Base-by-base conservation (phyloP, 1,284 basidiomycete species). In the Boletus sp. region DNA sequence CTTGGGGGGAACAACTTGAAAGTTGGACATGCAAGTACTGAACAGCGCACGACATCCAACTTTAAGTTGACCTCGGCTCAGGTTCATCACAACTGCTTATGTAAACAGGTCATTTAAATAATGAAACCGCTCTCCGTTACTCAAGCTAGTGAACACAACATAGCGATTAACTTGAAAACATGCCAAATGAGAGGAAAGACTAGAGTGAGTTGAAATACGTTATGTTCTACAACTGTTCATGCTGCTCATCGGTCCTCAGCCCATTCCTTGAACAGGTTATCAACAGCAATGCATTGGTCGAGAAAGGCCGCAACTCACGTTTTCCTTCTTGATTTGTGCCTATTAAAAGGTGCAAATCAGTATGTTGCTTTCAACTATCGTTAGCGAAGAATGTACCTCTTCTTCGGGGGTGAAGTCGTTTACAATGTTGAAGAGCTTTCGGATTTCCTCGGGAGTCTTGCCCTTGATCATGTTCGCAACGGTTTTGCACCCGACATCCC, bases 391-490 rank as follows among this genome's bases (percentile, higher is more conserved):
- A 75, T 80, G 49, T 62, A 91, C 90, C 87, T 99, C 97, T 76
- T 99, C 97, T 74, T 99, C 97, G 33, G 96, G 95, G 3, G 96
- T 98, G 73, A 99, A 99, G 78, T 99, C 97, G 75, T 98, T 97
- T 57, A 94, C 91, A 63, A 96, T 96, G 83, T 98, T 97, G 84
- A 97, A 96, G 49, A 96, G 84, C 73, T 96, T 96, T 62, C 94
- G 91, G 68, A 96, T 96, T 77, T 97, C 95, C 73, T 96, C 92
- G 18, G 94, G 93, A 9, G 93, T 94, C 84, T 97, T 97, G 45
- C 95, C 95, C 80, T 97, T 97, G 82, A 97, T 97, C 97, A 99
- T 99, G 84, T 99, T 98, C 31, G 97, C 97, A 11, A 99, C 97
- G 16, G 96, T 99, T 84, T 99, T 98, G 86, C 97, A 99, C 1